Evolutionary conservation across 2,329 filamentous ascomycete genomes (phyloP).

Genomic region (Fusarium fracticaudum): DNA sequence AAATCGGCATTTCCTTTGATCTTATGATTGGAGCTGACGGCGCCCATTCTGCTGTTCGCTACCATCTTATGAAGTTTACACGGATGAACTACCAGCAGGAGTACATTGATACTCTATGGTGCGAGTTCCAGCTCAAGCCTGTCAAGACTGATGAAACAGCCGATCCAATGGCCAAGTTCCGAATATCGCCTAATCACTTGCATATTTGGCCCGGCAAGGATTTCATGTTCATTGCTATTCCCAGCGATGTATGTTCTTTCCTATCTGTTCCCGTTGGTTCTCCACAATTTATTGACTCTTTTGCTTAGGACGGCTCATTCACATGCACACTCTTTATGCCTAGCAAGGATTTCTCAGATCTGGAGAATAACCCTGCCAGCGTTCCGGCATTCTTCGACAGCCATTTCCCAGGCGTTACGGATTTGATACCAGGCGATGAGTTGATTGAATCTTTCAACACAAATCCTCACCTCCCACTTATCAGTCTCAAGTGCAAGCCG

Average conservation of each 20-base stretch:
- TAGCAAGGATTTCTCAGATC: slow-evolving; percentile 70
- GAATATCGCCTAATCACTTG: slow-evolving; percentile 89
- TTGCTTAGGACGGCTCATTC: slow-evolving; percentile 81
- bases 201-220: slow-evolving; percentile 97
- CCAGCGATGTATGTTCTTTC: slow-evolving; percentile 64
- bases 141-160: slow-evolving; percentile 42
- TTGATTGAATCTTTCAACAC: slow-evolving; percentile 78
- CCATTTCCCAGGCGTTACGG: slow-evolving; percentile 87
- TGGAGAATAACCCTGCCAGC: slow-evolving; percentile 70
- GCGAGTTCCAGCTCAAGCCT: slow-evolving; percentile 86
- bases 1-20: slow-evolving; percentile 89
- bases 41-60: slow-evolving; percentile 89
- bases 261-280: background rate
- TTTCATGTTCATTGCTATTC: slow-evolving; percentile 99
- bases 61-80: slow-evolving; percentile 95
- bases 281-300: slow-evolving; percentile 8
- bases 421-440: slow-evolving; percentile 72
- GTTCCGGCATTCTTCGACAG: slow-evolving; percentile 79
- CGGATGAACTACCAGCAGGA: slow-evolving; percentile 91
- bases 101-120: slow-evolving; percentile 98
- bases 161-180: slow-evolving; percentile 63
- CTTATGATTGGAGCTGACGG: slow-evolving; percentile 95
- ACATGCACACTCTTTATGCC: slow-evolving; percentile 95
- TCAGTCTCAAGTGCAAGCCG: slow-evolving; percentile 91
- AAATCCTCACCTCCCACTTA: slow-evolving; percentile 91